Evolutionary conservation across 1,284 basidiomycete species (phyloP).

Genomic region (Stygiomarasmius scandens): DNA sequence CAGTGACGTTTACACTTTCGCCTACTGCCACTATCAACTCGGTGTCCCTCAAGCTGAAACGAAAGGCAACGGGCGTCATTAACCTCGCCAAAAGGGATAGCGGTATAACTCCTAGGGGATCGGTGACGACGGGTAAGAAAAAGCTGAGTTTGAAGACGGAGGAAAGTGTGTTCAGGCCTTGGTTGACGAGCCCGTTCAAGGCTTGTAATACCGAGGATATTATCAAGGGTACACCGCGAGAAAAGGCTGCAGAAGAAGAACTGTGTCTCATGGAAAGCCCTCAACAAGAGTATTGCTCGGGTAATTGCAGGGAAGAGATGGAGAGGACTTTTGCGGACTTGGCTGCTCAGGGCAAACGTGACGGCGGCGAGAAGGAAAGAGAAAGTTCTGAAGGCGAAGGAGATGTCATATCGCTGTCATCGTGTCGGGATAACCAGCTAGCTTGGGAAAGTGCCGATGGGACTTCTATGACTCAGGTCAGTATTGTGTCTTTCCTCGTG

Average conservation of each 20-base stretch:
- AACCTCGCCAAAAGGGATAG: too few relatives aligned
- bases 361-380: neutral
- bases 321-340: neutral
- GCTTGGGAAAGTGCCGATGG: constrained; percentile 35
- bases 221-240: too few relatives aligned
- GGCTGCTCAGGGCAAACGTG: neutral
- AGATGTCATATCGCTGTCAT: constrained; percentile 32
- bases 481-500: neutral
- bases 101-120: too few relatives aligned
- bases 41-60: neutral
- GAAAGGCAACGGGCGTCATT: neutral
- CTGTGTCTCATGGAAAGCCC: neutral
- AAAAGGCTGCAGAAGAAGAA: neutral
- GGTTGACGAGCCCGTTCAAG: too few relatives aligned
- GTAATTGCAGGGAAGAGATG: neutral
- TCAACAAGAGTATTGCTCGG: constrained; percentile 11
- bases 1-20: too few relatives aligned
- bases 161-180: too few relatives aligned
- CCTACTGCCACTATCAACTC: neutral
- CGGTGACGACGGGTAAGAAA: too few relatives aligned
- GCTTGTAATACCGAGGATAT: too few relatives aligned
- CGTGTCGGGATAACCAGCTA: constrained; percentile 34
- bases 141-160: too few relatives aligned
- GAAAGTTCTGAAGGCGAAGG: constrained; percentile 13
- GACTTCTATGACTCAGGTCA: constrained; percentile 32